phyloP scores from a whole-genome alignment of 768 basidiomycete species.

The Fomitopsis serialis region DNA sequence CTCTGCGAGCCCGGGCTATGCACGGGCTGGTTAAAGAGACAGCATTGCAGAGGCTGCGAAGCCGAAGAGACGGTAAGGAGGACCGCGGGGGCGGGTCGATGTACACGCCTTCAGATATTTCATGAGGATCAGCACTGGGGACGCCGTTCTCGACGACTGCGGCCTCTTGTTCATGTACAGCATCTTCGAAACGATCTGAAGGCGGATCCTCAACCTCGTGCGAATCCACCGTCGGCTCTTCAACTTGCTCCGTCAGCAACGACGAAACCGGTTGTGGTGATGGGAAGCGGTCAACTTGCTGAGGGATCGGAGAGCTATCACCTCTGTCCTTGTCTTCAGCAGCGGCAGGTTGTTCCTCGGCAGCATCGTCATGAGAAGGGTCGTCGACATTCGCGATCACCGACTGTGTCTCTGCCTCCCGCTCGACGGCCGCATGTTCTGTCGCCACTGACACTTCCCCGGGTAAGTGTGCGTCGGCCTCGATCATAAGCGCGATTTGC shows the following conservation, averaged over 20 bases:
- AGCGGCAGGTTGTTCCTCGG: background rate
- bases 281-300: background rate
- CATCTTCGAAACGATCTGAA: background rate
- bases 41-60: slow-evolving; percentile 34
- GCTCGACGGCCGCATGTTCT: too few species aligned
- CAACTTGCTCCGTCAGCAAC: background rate
- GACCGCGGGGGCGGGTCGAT: slow-evolving; percentile 70
- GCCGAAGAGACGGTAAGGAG: slow-evolving; percentile 40
- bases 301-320: background rate
- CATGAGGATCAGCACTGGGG: slow-evolving; percentile 11
- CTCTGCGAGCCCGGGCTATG: slow-evolving; percentile 12
- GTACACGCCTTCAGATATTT: slow-evolving; percentile 45
- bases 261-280: background rate
- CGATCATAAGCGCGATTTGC: too few species aligned
- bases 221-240: background rate
- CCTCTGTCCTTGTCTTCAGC: background rate
- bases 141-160: background rate
- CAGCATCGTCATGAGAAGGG: background rate
- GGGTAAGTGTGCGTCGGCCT: too few species aligned
- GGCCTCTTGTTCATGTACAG: background rate
- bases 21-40: slow-evolving; percentile 52
- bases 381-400: background rate
- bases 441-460: too few species aligned
- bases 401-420: too few species aligned
- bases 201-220: background rate